Evolutionary conservation across 805 yeast species (phyloP), one percentile per base, ranked within the genome.

Genomic region (Candida parachauliodes): DNA sequence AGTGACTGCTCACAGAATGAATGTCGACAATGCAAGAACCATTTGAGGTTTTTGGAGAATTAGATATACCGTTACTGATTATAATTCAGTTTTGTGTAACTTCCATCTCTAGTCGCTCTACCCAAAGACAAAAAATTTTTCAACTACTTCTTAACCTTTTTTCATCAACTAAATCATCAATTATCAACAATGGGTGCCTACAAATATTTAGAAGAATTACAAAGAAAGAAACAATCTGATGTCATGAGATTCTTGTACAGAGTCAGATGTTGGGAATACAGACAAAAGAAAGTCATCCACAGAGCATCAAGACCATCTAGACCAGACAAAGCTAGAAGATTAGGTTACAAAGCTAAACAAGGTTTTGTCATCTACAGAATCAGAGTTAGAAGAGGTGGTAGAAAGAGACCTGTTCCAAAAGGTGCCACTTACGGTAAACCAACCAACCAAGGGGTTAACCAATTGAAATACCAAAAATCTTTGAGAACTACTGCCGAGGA

Each of bases 351-450:
- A 85, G 98, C 98, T 76, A 93, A 93, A 84, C 98, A 93, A 81
- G 98, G 98, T 62, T 93, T 87, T 72, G 96, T 86, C 57, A 80
- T 93, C 82, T 93, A 77, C 96, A 84, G 98, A 76, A 77, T 91
- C 74, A 88, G 98, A 77, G 98, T 93, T 65, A 88, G 98, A 79
- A 87, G 98, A 78, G 98, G 98, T 81, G 91, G 91, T 81, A 89
- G 98, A 86, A 93, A 93, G 96, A 88, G 96, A 79, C 97, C 97
- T 63, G 97, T 84, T 64, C 88, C 94, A 79, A 93, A 93, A 93
- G 98, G 98, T 87, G 98, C 97, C 67, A 93, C 98, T 71, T 91
- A 93, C 83, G 98, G 98, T 87, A 93, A 93, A 86, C 98, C 98
- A 83, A 93, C 98, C 80, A 93, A 93, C 95, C 95, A 88, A 79